These are phyloP conservation scores for Jaminaea rosea DNA, from an alignment of 1,284 basidiomycete species.

Conservation along the genomic window DNA sequence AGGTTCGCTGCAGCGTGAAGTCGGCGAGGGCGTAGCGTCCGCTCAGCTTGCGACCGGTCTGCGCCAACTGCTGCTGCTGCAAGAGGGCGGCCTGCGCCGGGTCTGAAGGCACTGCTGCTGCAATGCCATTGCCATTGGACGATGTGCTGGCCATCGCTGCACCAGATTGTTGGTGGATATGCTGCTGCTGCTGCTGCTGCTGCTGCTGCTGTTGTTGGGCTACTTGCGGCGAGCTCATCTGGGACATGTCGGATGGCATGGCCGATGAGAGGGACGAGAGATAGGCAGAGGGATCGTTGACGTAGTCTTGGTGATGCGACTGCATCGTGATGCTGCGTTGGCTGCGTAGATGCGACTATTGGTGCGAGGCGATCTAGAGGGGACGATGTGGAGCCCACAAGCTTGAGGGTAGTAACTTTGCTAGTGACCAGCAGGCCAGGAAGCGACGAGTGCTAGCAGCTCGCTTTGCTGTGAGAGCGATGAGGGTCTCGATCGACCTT, in stretches of 20 bases:
- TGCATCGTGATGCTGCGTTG: too few species aligned
- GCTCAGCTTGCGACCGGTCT: constrained; percentile 22
- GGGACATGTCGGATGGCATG: not conserved
- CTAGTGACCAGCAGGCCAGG: too few species aligned
- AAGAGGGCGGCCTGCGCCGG: too few species aligned
- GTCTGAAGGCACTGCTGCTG: too few species aligned
- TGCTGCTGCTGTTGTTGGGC: not conserved
- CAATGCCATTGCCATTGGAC: not conserved
- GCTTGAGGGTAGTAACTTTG: too few species aligned
- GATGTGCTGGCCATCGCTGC: too few species aligned
- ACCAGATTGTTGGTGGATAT: not conserved
- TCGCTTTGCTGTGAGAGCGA: too few species aligned
- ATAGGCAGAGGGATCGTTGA: not conserved
- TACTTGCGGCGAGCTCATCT: not conserved
- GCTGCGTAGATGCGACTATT: too few species aligned
- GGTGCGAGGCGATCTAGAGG: too few species aligned
- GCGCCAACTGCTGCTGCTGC: not conserved
- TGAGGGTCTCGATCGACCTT: too few species aligned
- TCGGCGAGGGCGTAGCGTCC: constrained; percentile 42
- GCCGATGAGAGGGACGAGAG: not conserved
- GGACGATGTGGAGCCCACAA: too few species aligned
- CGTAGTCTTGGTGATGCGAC: not conserved
- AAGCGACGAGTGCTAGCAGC: too few species aligned
- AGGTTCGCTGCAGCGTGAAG: constrained; percentile 37
- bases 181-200: not conserved